Conservation (phyloP, 345 rosid species). For the Eucalyptus pauciflora region DNA sequence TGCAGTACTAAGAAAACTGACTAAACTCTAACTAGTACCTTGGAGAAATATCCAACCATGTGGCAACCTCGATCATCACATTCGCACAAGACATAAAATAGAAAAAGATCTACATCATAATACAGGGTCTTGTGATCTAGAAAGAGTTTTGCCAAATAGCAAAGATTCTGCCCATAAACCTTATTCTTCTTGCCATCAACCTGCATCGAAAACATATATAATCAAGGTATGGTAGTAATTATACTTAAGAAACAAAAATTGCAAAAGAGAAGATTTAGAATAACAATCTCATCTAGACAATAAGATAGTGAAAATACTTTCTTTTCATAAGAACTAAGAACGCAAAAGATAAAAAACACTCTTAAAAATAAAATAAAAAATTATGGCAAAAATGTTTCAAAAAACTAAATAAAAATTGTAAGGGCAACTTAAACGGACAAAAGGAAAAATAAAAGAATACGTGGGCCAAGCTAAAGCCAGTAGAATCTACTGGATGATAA, state of each 20-base stretch:
- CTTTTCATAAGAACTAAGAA: not conserved
- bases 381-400: not conserved
- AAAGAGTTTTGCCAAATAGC: slow-evolving; percentile 92
- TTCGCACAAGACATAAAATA: slow-evolving; percentile 88
- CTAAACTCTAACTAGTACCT: slow-evolving; percentile 31
- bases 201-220: slow-evolving; percentile 9
- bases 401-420: not conserved
- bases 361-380: not conserved
- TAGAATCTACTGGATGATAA: not conserved
- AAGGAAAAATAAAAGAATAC: not conserved
- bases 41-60: slow-evolving; percentile 99
- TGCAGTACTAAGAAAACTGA: not conserved
- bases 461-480: not conserved
- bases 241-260: not conserved
- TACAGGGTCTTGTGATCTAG: slow-evolving; percentile 99
- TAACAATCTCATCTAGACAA: not conserved
- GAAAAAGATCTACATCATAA: slow-evolving; percentile 93
- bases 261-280: not conserved
- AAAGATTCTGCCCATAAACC: slow-evolving; percentile 98
- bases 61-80: slow-evolving; percentile 99
- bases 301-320: not conserved
- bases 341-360: not conserved
- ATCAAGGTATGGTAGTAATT: not conserved
- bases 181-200: slow-evolving; percentile 97
- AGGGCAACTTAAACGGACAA: not conserved